Base-by-base conservation (phyloP, 805 yeast species). In the Pichia rugopelliculosa region DNA sequence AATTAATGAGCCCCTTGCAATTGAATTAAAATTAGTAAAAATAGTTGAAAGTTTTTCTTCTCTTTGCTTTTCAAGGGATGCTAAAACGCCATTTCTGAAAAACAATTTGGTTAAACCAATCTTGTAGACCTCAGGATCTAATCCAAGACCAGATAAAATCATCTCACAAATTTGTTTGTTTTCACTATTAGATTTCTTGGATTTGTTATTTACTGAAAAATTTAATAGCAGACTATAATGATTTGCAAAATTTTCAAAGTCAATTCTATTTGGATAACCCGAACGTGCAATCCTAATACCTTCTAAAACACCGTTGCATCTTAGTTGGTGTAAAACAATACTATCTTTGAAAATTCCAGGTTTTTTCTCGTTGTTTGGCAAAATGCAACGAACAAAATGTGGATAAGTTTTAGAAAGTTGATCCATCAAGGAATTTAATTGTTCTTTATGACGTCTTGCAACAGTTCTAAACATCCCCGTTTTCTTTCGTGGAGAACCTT, bases 291-390 rank as follows among this genome's bases (percentile, higher is more conserved):
- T 93, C 65, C 99, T 76, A 26, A 93, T 93, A 52, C 99, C 99
- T 71, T 93, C 99, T 44, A 93, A 69, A 15, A 93, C 99, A 76
- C 99, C 99, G 60, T 93, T 93, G 60, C 98, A 93, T 53, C 96
- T 74, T 52, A 93, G 72, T 67, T 93, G 99, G 45, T 86, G 91
- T 40, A 93, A 69, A 8, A 93, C 95, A 22, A 93, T 68, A 26
- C 67, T 68, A 56, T 84, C 87, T 57, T 87, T 88, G 58, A 93
- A 85, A 36, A 72, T 69, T 39, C 77, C 77, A 0, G 96, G 80
- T 44, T 72, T 72, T 61, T 91, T 90, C 40, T 75, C 70, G 50
- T 79, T 77, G 60, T 93, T 93, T 8, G 99, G 99, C 41, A 93
- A 70, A 41, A 93, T 93, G 64, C 99, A 93, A 56, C 99, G 79